Evolutionary conservation across 192 early-diverging fungal species (phyloP), one percentile per base, ranked within the genome.

Genomic region (Coemansia sp.): DNA sequence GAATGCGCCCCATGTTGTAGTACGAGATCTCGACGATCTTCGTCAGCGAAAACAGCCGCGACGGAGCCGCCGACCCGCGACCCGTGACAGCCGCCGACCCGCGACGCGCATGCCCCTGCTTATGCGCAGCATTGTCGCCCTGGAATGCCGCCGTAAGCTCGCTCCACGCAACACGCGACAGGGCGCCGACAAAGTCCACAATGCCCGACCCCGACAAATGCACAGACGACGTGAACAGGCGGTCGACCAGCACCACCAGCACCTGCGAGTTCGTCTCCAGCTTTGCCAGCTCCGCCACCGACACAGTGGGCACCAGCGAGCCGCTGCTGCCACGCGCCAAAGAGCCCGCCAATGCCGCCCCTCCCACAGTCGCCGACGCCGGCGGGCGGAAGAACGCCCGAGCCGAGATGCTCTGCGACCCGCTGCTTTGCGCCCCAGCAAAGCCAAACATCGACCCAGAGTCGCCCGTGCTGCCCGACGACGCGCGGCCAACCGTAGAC

Each of bases 1-100:
- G 88, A 74, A 98, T 98, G 68, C 96, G 92, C 43, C 86, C 87
- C 95, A 98, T 96, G 78, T 98, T 98, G 85, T 98, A 98, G 83
- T 98, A 94, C 1, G 94, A 90, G 61, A 98, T 95, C 73, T 98
- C 96, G 2, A 98, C 96, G 62, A 98, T 87, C 71, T 96, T 96
- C 72, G 95, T 95, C 68, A 98, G 81, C 70, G 93, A 91, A 81
- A 94, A 98, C 89, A 95, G 91, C 22, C 96, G 80, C 55, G 94
- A 92, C 8, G 87, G 85, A n/a, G 75, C 64, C 18, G 63, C 43
- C 3, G 64, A 11, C 6, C 29, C 39, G 13, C 64, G 73, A 40
- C n/a, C 67, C 41, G 65, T 22, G 43, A 46, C 61, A 24, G 40
- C 49, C 7, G 49, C 65, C 11, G 52, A 64, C 39, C 40, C 49